Percentiles rank a stretch among this genome's conserved stretches.
These are phyloP conservation scores for Boletus barrowsii DNA, from an alignment of 768 basidiomycete species.

Conservation along the genomic window DNA sequence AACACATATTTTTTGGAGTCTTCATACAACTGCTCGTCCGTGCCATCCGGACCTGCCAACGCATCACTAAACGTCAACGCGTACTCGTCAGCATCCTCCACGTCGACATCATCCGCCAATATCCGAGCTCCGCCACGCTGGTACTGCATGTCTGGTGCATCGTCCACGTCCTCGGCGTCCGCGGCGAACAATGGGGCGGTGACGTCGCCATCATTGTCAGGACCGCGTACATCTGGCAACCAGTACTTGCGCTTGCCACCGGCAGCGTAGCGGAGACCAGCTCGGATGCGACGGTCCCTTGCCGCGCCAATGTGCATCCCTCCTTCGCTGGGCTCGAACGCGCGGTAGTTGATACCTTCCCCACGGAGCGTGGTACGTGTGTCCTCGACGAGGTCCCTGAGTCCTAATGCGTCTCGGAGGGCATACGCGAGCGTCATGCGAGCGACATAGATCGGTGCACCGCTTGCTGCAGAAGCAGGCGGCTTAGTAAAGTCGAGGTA, in stretches of 20 bases:
- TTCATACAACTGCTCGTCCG: conserved; percentile 72
- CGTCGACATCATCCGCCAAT: conserved; percentile 30
- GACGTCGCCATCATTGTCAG: conserved; percentile 49
- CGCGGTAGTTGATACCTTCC: conserved; percentile 91
- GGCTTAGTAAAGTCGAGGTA: conserved; percentile 73
- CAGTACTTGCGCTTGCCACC: conserved; percentile 96
- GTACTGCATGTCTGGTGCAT: conserved; percentile 52
- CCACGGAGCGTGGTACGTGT: conserved; percentile 78
- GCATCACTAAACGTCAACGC: conserved; percentile 25
- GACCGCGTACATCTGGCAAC: conserved; percentile 64
- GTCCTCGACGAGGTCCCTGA: conserved; percentile 86
- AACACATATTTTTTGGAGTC: conserved; percentile 80
- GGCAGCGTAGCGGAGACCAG: conserved; percentile 86
- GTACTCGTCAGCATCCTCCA: conserved; percentile 35
- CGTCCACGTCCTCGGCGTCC: conserved; percentile 60
- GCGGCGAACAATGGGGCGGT: conserved; percentile 71
- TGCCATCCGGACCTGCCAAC: conserved; percentile 52
- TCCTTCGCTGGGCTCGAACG: conserved; percentile 95
- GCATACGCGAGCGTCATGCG: conserved; percentile 90
- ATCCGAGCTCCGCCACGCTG: conserved; percentile 16
- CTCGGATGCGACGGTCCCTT: conserved; percentile 81
- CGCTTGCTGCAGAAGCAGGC: conserved; percentile 35
- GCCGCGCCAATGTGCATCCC: conserved; percentile 88
- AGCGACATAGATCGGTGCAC: conserved; percentile 59
- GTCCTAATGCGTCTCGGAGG: conserved; percentile 82